Base-by-base conservation (phyloP, 2,329 filamentous ascomycete genomes). In the Cladosporium austrohemisphaericum region DNA sequence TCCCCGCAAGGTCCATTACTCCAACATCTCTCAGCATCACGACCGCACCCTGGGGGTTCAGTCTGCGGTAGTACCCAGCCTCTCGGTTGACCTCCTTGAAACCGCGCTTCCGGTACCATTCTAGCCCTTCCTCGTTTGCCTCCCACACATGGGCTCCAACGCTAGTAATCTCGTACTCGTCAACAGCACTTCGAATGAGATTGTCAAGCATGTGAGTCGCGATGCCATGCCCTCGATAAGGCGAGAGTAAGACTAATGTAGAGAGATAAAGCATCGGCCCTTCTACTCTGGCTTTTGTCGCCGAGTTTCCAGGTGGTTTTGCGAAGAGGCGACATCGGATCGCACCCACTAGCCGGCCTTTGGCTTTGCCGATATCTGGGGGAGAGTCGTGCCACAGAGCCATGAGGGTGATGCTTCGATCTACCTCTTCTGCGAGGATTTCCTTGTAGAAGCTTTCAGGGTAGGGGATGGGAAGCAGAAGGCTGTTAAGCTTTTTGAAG, bases 101-200 rank as follows among this genome's bases (percentile, higher is more conserved):
- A 0, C 77, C 79, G 4, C 80, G 70, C 53, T 76, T 75, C 36
- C 64, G 61, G 66, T 85, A 85, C 81, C 81, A 85, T 40, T 73
- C 70, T 55, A 81, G 57, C 0, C 73, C 81, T 41, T 82, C 79
- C 14, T 74, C 70, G 49, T 84, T 84, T 18, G 74, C 76, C 56
- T 81, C 79, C 73, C 83, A 84, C 1, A 84, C 80, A 63, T 85
- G 81, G 9, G 81, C 81, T 2, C 77, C 80, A 16, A 84, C 73
- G 11, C 67, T 70, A 9, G 64, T 65, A 20, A 78, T 73, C 20
- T 73, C 72, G 54, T 81, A 76, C 49, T 75, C 67, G 25, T 70
- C 68, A 4, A 76, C 70, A 8, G 65, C 67, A 4, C 56, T 57
- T 16, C 50, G 53, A 9, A 57, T 57, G 9, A 76, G 56, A 2